Evolutionary conservation across 805 yeast genomes (phyloP).

Genomic region (Starmerella cellae): DNA sequence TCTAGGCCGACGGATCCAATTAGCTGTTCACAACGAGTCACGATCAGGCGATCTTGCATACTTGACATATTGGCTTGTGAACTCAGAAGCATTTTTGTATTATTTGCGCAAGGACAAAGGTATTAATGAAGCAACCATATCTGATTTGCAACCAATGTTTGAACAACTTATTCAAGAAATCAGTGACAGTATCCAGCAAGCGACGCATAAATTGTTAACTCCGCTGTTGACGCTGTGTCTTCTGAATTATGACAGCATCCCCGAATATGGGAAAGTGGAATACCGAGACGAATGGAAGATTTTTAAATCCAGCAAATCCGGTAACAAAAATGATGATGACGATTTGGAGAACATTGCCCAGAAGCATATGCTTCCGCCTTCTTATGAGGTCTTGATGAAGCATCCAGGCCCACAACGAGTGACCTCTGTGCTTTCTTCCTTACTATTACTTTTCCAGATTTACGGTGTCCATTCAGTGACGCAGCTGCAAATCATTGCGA

Average conservation of each 20-base stretch:
- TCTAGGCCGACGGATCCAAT: conserved; percentile 25
- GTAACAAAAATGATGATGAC: conserved; percentile 22
- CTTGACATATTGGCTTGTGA: conserved; percentile 76
- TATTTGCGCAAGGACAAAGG: conserved; percentile 57
- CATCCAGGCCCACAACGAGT: conserved; percentile 80
- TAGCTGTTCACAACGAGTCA: conserved; percentile 24
- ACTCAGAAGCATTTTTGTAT: conserved; percentile 60
- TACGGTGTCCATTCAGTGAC: conserved; percentile 68
- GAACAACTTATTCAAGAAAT: conserved; percentile 10
- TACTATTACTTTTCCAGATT: conserved; percentile 69
- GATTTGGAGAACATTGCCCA: conserved; percentile 61
- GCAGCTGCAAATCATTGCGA: conserved; percentile 64
- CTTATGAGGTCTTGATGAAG: conserved; percentile 54
- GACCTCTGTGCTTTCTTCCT: conserved; percentile 77
- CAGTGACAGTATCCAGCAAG: conserved; percentile 7
- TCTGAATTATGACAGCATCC: conserved; percentile 65
- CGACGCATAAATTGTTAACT: conserved; percentile 10
- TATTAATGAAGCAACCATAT: conserved; percentile 24
- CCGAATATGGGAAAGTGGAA: conserved; percentile 61
- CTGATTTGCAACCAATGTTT: conserved; percentile 12
- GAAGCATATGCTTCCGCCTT: conserved; percentile 71
- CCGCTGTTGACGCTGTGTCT: conserved; percentile 21
- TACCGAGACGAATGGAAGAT: conserved; percentile 64
- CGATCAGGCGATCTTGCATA: conserved; percentile 28
- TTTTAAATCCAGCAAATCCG: conserved; percentile 32